Evolutionary conservation across 2,329 filamentous ascomycete genomes (phyloP).

Genomic region (Fusarium sulawesiense): DNA sequence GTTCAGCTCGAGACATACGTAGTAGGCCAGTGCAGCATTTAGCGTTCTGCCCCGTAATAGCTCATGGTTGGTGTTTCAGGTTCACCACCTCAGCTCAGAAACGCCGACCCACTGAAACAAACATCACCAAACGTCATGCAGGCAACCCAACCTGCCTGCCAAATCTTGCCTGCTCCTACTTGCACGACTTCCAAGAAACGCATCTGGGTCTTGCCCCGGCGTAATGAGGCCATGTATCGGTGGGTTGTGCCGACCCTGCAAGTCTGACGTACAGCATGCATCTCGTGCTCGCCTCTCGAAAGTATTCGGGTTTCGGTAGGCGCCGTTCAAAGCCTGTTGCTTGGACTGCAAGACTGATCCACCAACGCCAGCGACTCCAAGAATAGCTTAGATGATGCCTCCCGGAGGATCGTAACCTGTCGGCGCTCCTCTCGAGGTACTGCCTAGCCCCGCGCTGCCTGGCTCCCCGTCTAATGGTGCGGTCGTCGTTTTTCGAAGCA

Average conservation of each 20-base stretch:
- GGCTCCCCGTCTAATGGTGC: slow-evolving; percentile 64
- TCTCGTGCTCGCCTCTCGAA: slow-evolving; percentile 22
- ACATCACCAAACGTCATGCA: slow-evolving; percentile 42
- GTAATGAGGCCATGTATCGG: slow-evolving; percentile 31
- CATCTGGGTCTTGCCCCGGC: slow-evolving; percentile 16
- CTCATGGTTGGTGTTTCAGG: slow-evolving; percentile 40
- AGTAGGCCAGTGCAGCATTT: slow-evolving; percentile 26
- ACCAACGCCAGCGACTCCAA: slow-evolving; percentile 6
- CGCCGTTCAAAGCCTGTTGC: slow-evolving; percentile 24
- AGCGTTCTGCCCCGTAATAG: slow-evolving; percentile 39
- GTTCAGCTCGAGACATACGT: slow-evolving; percentile 30
- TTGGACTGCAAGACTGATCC: slow-evolving; percentile 8
- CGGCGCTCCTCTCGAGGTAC: slow-evolving; percentile 57
- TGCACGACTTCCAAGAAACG: slow-evolving; percentile 35
- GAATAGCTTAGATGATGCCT: slow-evolving; percentile 63
- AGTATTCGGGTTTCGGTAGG: slow-evolving; percentile 37
- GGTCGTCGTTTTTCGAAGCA: slow-evolving; percentile 79
- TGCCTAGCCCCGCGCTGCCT: slow-evolving; percentile 65
- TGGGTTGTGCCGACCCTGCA: slow-evolving; percentile 26
- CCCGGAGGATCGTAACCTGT: slow-evolving; percentile 68
- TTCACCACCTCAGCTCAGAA: slow-evolving; percentile 37
- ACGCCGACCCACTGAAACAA: slow-evolving; percentile 40
- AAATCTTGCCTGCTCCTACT: slow-evolving; percentile 22
- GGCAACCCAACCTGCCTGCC: slow-evolving; percentile 8
- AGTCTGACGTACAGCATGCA: slow-evolving; percentile 33